Base-by-base conservation (phyloP, 176 grass and related monocot species). In the Ensete glaucum region DNA sequence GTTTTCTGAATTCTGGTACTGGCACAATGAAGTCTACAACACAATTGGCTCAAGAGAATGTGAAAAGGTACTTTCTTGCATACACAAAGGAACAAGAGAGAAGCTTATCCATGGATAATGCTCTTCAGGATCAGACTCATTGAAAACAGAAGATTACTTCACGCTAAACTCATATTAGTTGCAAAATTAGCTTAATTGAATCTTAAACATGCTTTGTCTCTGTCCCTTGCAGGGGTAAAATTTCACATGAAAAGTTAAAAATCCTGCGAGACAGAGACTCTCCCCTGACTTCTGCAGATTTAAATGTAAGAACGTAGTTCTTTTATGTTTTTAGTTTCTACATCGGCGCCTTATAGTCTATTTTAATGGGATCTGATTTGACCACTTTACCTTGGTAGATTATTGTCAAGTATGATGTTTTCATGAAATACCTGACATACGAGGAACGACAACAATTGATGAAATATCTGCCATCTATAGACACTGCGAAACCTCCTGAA, bases 381-480 rank as follows among this genome's bases (percentile, higher is more conserved):
- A 62, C 56, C 12, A 21, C 73, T 62, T 54, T 85, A 83, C 60
- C 79, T 79, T 67, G 65, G 64, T 73, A 92, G 90, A 84, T 82
- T 73, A 68, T 89, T 76, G 77, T 87, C 52, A 83, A 87, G 75
- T 92, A 80, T 70, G 77, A 84, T 58, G 81, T 27, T 65, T 89
- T 92, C 65, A 59, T 79, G 72, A 85, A 83, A 80, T 83, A 55
- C 76, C 60, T 92, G 75, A 85, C 83, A 52, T 58, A 89, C 71
- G 81, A 92, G 64, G 90, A 92, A 16, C 90, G 87, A 69, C 59
- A 76, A 65, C 76, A 80, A 55, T 81, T 92, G 73, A 60, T 75
- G 50, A 87, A 92, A 81, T 77, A 86, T 83, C 90, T 92, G 68
- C 84, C 90, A 86, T 23, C 86, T 85, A 22, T 79, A 25, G 90